Percentiles rank a stretch among this genome's conserved stretches.
phyloP scores from a whole-genome alignment of 345 rosid genomes.

The Erysimum cheiranthoides region DNA sequence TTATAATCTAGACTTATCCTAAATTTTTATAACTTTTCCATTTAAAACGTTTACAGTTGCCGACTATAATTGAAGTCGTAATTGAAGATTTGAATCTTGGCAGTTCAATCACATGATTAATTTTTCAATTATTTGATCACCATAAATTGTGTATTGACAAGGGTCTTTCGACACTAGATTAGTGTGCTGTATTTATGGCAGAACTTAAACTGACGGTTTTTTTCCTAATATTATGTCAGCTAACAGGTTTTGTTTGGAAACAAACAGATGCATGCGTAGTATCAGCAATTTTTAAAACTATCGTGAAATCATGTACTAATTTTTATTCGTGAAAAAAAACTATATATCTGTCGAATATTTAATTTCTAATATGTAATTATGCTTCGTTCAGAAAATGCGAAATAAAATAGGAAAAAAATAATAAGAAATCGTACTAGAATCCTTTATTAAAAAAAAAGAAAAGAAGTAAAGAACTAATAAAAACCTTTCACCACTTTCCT shows the following conservation, averaged over 20 bases:
- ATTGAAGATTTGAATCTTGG: background rate
- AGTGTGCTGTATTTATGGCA: background rate
- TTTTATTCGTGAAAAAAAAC: background rate
- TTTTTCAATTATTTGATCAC: no score
- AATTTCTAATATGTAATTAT: background rate
- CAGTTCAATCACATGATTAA: no score
- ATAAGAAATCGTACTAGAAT: no score
- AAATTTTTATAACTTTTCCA: background rate
- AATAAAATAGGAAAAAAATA: background rate
- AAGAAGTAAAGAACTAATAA: background rate
- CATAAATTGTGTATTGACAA: background rate
- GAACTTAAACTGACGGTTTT: conserved; percentile 20
- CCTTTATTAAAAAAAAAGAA: no score
- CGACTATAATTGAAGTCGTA: no score
- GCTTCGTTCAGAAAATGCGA: background rate
- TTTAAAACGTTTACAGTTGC: background rate
- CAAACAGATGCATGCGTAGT: background rate
- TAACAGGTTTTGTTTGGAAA: conserved; percentile 1
- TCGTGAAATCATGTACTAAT: no score
- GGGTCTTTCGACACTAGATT: background rate
- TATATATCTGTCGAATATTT: no score
- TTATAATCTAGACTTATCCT: background rate
- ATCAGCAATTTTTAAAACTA: no score
- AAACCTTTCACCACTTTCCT: conserved; percentile 43
- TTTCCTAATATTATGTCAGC: background rate